These are phyloP conservation scores for Talaromyces atroroseus DNA, from an alignment of 2,329 filamentous ascomycete genomes.

Conservation along the genomic window DNA sequence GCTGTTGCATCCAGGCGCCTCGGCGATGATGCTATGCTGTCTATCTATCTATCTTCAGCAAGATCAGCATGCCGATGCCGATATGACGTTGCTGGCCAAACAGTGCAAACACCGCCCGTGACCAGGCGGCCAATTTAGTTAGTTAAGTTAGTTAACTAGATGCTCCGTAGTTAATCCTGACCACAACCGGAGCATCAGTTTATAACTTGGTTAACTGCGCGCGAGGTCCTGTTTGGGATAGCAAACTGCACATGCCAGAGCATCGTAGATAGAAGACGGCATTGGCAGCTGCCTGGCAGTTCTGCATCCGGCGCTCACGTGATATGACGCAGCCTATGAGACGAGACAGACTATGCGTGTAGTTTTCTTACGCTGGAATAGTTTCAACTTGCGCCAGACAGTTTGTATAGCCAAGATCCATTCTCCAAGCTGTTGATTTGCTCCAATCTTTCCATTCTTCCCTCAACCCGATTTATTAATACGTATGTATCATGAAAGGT, in stretches of 20 bases:
- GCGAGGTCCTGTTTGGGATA: too few species aligned
- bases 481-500: too few species aligned
- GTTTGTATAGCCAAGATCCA: background rate
- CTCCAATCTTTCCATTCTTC: too few species aligned
- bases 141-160: background rate
- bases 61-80: background rate
- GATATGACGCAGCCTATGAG: background rate
- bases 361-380: background rate
- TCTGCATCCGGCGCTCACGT: background rate
- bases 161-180: too few species aligned
- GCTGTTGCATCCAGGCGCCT: background rate
- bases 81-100: constrained; percentile 2
- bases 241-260: too few species aligned
- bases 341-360: too few species aligned
- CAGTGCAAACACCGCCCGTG: constrained; percentile 2
- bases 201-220: too few species aligned
- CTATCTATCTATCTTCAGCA: background rate
- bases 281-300: too few species aligned
- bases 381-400: background rate
- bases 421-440: background rate
- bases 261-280: too few species aligned
- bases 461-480: too few species aligned
- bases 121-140: too few species aligned
- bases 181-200: too few species aligned
- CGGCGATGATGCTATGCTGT: background rate